Evolutionary conservation across 2,329 filamentous ascomycete species (phyloP).

Genomic region (Botryotinia calthae): DNA sequence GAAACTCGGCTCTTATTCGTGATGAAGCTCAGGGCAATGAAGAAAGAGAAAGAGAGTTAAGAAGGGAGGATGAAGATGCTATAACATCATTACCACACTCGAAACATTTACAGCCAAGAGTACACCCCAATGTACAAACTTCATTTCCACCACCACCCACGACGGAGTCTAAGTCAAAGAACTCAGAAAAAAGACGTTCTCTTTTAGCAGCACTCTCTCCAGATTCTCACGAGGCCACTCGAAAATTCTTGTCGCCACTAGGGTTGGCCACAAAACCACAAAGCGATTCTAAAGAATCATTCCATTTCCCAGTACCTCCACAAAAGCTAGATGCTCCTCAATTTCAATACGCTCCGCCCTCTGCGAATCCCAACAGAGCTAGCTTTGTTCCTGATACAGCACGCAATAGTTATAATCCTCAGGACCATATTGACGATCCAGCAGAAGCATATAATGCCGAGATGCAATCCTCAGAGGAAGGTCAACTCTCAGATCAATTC

Average conservation of each 20-base stretch:
- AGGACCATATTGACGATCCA: conserved; percentile 31
- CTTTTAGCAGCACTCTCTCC: conserved; percentile 16
- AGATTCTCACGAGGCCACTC: conserved; percentile 44
- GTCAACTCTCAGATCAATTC: conserved; percentile 25
- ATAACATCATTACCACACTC: conserved; percentile 76
- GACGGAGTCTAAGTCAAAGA: conserved; percentile 46
- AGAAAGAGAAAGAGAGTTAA: conserved; percentile 75
- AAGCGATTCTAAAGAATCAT: conserved; percentile 39
- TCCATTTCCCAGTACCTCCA: conserved; percentile 56
- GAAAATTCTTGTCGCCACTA: conserved; percentile 34
- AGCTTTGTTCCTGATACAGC: conserved; percentile 19
- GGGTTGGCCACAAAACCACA: conserved; percentile 5
- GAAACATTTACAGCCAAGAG: conserved; percentile 59
- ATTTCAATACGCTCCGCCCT: conserved; percentile 57
- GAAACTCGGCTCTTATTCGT: conserved; percentile 78
- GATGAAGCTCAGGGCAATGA: conserved; percentile 77
- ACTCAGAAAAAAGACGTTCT: conserved; percentile 47
- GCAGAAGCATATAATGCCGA: conserved; percentile 25
- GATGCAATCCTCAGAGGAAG: conserved; percentile 9
- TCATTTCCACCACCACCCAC: conserved; percentile 37
- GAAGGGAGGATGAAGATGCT: conserved; percentile 78
- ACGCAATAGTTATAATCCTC: conserved; percentile 35
- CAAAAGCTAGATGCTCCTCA: conserved; percentile 51
- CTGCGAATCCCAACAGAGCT: conserved; percentile 39
- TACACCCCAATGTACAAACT: conserved; percentile 35